These are phyloP conservation scores for Lasiosphaeriaceae sp. DNA, from an alignment of 495 filamentous ascomycete genomes.

Conservation along the genomic window DNA sequence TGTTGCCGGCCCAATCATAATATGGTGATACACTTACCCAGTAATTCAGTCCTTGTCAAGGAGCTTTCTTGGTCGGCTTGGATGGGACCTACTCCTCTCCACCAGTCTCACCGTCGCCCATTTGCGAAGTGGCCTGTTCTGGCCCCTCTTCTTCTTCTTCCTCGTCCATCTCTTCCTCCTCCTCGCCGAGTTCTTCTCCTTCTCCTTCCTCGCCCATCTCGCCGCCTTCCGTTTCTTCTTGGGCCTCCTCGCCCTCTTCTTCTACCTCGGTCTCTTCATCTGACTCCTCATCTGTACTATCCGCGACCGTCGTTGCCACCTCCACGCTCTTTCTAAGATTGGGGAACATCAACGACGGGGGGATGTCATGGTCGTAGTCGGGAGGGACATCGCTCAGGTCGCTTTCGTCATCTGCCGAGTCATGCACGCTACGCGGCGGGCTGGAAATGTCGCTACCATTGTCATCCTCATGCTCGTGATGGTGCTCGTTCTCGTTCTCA, in stretches of 20 bases:
- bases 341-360: conserved; percentile 43
- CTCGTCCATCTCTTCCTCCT: conserved; percentile 14
- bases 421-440: conserved; percentile 60
- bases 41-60: no score
- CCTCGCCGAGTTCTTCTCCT: conserved; percentile 19
- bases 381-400: conserved; percentile 68
- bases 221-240: conserved; percentile 19
- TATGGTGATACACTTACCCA: no score
- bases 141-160: conserved; percentile 22
- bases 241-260: conserved; percentile 19
- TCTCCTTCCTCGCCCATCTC: conserved; percentile 25
- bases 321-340: conserved; percentile 38
- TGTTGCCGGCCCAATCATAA: no score
- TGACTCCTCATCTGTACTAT: conserved; percentile 14
- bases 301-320: conserved; percentile 10
- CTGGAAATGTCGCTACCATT: conserved; percentile 31
- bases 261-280: conserved; percentile 27
- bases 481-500: conserved; percentile 23
- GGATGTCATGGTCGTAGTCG: conserved; percentile 44
- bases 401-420: conserved; percentile 77
- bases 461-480: conserved; percentile 13
- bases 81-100: no score
- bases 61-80: not conserved
- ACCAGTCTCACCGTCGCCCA: conserved; percentile 16
- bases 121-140: not conserved